Base-by-base conservation (phyloP, 352 stramenopile species). In the Phytophthora hibernalis region DNA sequence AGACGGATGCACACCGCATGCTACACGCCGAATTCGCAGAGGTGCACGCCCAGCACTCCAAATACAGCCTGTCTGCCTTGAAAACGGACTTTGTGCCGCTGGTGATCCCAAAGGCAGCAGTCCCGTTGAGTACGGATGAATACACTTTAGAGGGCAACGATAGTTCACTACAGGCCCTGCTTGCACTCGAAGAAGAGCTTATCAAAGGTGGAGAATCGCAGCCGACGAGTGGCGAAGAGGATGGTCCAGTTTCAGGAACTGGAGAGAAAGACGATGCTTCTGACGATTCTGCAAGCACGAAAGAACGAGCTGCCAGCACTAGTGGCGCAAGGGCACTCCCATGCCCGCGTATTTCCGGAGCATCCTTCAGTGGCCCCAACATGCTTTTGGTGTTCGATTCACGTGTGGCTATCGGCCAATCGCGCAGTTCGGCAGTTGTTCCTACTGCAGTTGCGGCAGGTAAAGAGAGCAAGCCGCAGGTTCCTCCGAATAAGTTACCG, bases 371-470 rank as follows among this genome's bases (percentile, higher is more conserved):
- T 53, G 88, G 88, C 0, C 88, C 88, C 24, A 96, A 96, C 45
- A 87, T 92, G 74, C 71, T 96, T 30, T 57, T 96, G 10, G 76
- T 95, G 30, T 96, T 96, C 50, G 88, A 96, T 54, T 95, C 88
- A 20, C 86, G 86, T 0, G 76, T 91, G 1, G 87, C 85, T 26
- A 93, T 96, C 24, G 85, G 84, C 18, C 87, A 94, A 60, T 84
- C 77, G 1, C 70, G 83, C 2, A 83, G 72, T 49, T 79, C 79
- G 1, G 50, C 63, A 3, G 68, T 80, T 1, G 72, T 86, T 4
- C 76, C 75, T 4, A 76, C 77, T 37, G 70, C 82, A 38, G 75
- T 84, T 33, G 79, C 75, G 16, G 74, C 83, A 16, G 80, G 83
- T 11, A 91, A 90, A 69, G 70, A 70, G 16, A 73, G 48, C 43